phyloP scores from a whole-genome alignment of 169 alveolate genomes.

The Plasmodium sp. region DNA sequence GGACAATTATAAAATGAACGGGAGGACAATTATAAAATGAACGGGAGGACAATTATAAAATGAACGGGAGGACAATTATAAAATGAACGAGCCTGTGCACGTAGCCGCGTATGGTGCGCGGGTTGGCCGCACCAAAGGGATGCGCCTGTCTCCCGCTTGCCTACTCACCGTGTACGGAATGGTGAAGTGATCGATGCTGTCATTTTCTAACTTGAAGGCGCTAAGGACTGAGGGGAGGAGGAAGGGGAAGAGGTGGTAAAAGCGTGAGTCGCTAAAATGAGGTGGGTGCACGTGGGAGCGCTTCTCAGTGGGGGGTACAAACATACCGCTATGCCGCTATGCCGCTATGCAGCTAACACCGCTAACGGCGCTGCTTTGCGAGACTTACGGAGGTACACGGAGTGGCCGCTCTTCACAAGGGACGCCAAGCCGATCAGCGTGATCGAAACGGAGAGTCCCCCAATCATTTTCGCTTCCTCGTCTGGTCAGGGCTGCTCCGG shows the following conservation, averaged over 20 bases:
- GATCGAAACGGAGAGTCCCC: constrained; percentile 5
- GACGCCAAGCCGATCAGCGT: constrained; percentile 47
- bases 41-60: too few relatives aligned
- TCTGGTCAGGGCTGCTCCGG: background rate
- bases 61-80: background rate
- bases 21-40: background rate
- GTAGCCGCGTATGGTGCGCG: background rate
- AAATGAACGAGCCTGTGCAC: background rate
- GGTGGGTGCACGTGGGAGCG: background rate
- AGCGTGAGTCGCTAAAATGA: background rate
- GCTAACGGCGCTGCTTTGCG: background rate
- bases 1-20: background rate
- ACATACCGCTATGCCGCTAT: background rate
- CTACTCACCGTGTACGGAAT: constrained; percentile 10
- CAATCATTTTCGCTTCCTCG: constrained; percentile 2
- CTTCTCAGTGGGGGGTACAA: background rate
- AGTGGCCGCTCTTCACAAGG: constrained; percentile 53
- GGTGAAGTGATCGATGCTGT: constrained; percentile 44
- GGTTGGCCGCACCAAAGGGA: background rate
- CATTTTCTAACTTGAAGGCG: constrained; percentile 34
- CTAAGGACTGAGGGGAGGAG: background rate
- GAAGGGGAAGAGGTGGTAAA: background rate
- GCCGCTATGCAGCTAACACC: too few relatives aligned
- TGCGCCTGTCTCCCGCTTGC: background rate
- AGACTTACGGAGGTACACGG: constrained; percentile 50